Evolutionary conservation across 2,329 filamentous ascomycete species (phyloP).

Genomic region (Colletotrichum horii): DNA sequence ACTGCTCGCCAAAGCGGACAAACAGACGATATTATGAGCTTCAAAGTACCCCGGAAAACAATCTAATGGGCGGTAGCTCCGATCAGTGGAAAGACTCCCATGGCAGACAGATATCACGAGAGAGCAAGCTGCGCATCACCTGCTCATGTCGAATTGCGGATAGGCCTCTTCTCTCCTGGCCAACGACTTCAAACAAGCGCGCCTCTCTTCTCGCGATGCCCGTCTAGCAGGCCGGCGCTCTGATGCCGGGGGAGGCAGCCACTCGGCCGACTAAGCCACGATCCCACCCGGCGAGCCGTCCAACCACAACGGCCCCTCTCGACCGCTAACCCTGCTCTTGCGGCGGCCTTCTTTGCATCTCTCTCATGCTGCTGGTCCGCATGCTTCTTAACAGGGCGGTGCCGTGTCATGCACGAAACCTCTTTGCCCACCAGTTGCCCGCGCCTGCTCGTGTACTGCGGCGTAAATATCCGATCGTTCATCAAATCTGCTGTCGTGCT

Average conservation of each 20-base stretch:
- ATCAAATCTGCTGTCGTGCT: conserved; percentile 11
- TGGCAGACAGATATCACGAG: neutral
- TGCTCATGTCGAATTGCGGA: neutral
- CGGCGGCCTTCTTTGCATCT: neutral
- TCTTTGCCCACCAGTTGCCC: neutral
- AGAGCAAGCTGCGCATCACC: neutral
- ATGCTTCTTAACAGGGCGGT: conserved; percentile 10
- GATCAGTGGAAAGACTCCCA: neutral
- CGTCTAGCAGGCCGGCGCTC: neutral
- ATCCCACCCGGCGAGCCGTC: conserved; percentile 1
- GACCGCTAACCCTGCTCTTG: neutral
- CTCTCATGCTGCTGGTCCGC: neutral
- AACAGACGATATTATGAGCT: neutral
- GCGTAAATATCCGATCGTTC: conserved; percentile 4
- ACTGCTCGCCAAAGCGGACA: neutral
- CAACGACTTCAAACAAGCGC: neutral
- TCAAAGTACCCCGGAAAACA: neutral
- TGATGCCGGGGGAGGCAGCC: conserved; percentile 5
- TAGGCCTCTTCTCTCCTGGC: neutral
- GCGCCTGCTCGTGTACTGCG: neutral
- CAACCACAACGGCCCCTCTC: neutral
- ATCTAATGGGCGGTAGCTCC: neutral
- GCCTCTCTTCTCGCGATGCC: neutral
- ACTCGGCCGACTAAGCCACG: conserved; percentile 17
- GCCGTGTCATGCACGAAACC: conserved; percentile 19